These are phyloP conservation scores for Chlamydomonas reinhardtii DNA, from an alignment of 163 green algal genomes.

Conservation along the genomic window DNA sequence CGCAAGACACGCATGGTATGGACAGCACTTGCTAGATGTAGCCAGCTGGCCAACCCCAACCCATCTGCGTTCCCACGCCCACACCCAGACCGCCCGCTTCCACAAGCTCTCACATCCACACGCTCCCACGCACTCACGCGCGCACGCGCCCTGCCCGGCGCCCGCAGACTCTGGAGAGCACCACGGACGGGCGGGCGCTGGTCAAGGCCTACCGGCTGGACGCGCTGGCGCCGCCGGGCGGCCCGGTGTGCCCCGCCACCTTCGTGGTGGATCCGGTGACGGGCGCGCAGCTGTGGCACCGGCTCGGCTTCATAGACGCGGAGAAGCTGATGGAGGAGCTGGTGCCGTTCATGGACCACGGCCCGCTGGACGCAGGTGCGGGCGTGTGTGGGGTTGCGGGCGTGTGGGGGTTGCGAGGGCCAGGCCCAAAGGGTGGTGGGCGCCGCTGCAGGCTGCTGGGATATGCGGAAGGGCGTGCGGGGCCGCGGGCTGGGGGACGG, in stretches of 20 bases:
- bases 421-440: neutral
- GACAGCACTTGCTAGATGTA: too few relatives aligned
- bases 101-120: too few relatives aligned
- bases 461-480: too few relatives aligned
- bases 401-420: neutral
- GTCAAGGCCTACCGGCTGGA: constrained; percentile 63
- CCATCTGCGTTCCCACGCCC: too few relatives aligned
- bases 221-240: constrained; percentile 13
- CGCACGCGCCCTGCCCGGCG: neutral
- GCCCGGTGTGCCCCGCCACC: constrained; percentile 56
- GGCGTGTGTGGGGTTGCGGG: neutral
- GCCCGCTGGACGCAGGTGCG: constrained; percentile 45
- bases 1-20: neutral
- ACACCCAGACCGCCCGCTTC: too few relatives aligned
- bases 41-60: too few relatives aligned
- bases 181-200: constrained; percentile 60
- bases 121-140: too few relatives aligned
- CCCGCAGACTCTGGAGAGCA: constrained; percentile 58
- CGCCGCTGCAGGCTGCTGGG: too few relatives aligned
- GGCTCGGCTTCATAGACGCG: constrained; percentile 69
- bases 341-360: constrained; percentile 82
- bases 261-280: constrained; percentile 84
- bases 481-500: too few relatives aligned
- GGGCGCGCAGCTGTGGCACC: constrained; percentile 69
- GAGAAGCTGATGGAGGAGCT: constrained; percentile 82